Conservation (phyloP, 2,329 filamentous ascomycete species). For the Penicillium sp. region DNA sequence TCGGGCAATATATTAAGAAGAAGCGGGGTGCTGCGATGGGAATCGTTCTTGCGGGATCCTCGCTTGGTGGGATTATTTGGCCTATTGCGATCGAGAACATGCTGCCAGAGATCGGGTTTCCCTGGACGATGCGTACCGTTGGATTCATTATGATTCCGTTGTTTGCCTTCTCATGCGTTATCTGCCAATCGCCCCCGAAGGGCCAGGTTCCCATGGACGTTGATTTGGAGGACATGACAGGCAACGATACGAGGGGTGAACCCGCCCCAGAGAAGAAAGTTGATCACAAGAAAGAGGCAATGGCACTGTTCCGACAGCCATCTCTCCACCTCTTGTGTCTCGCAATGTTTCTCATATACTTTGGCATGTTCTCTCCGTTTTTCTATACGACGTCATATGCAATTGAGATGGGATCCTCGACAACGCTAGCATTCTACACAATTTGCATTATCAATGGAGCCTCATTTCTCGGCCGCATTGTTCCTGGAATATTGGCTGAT, state of each 20-base stretch:
- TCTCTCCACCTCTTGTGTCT: conserved; percentile 27
- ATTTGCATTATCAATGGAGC: conserved; percentile 41
- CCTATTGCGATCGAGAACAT: conserved; percentile 34
- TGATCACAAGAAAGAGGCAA: conserved; percentile 5
- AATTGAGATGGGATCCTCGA: conserved; percentile 26
- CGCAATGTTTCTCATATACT: conserved; percentile 38
- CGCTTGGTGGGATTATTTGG: conserved; percentile 38
- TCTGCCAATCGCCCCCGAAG: conserved; percentile 10
- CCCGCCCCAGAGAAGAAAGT: neutral
- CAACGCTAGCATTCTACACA: conserved; percentile 38
- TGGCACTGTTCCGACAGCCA: conserved; percentile 19
- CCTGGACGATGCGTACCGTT: conserved; percentile 41
- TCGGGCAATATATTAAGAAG: conserved; percentile 31
- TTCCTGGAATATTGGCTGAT: conserved; percentile 40
- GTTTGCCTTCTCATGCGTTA: conserved; percentile 30
- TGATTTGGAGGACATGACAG: neutral
- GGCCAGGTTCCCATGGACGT: neutral
- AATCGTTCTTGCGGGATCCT: conserved; percentile 34
- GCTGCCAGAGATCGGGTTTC: conserved; percentile 28
- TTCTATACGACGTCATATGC: conserved; percentile 39
- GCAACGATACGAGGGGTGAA: neutral
- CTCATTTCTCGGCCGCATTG: conserved; percentile 38
- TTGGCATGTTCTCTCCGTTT: conserved; percentile 43
- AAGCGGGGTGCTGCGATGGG: conserved; percentile 34
- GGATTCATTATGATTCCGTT: conserved; percentile 45